These are phyloP conservation scores for Penicillium occitanis DNA, from an alignment of 2,329 filamentous ascomycete genomes.

Conservation along the genomic window DNA sequence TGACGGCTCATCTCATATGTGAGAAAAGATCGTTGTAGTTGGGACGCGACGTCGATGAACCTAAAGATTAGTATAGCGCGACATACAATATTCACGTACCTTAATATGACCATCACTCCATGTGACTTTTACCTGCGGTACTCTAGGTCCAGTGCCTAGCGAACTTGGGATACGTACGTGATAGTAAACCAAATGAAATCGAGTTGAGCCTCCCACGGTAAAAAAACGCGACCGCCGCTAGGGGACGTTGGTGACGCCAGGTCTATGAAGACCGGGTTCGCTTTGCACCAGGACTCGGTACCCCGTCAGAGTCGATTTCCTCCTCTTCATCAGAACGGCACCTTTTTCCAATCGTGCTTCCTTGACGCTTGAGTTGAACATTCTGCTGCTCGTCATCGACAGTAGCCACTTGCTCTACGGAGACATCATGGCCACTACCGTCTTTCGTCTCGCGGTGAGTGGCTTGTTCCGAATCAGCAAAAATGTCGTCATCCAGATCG, in stretches of 20 bases:
- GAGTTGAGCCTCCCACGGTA: neutral
- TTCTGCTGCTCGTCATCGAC: slow-evolving; percentile 26
- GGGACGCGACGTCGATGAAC: neutral
- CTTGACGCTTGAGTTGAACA: slow-evolving; percentile 22
- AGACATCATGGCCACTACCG: slow-evolving; percentile 39
- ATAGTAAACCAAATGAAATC: neutral
- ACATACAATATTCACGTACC: slow-evolving; percentile 4
- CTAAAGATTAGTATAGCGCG: slow-evolving; percentile 11
- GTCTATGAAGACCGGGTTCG: slow-evolving; percentile 51
- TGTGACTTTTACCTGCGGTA: neutral
- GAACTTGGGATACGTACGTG: neutral
- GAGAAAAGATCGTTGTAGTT: neutral
- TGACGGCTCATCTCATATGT: neutral
- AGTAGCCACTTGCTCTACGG: slow-evolving; percentile 29
- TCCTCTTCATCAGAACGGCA: slow-evolving; percentile 37
- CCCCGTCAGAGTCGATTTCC: slow-evolving; percentile 32
- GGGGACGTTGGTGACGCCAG: neutral
- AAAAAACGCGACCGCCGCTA: neutral
- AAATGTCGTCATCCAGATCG: slow-evolving; percentile 35
- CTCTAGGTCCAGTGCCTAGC: neutral
- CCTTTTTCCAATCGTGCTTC: slow-evolving; percentile 34
- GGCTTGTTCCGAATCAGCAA: slow-evolving; percentile 28
- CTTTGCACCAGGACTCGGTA: slow-evolving; percentile 48
- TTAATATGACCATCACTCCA: neutral
- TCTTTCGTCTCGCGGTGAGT: slow-evolving; percentile 24